Base-by-base conservation (phyloP, 1,284 basidiomycete species). In the Trichosporon faecale region DNA sequence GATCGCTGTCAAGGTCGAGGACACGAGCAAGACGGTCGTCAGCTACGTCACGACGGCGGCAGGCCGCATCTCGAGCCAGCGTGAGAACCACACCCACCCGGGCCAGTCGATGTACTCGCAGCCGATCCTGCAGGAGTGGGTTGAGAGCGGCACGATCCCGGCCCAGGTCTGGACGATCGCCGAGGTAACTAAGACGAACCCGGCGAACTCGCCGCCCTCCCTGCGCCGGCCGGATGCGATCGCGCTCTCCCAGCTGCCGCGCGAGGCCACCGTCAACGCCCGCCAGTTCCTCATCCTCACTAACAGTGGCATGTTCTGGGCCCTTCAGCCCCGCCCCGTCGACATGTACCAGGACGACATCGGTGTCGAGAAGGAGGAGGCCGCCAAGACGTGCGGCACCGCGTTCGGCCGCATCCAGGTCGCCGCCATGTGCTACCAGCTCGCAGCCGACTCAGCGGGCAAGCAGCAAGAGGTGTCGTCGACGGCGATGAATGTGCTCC, bases 121-220 rank as follows among this genome's bases (percentile, higher is more conserved):
- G 5, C 70, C 70, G 2, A 64, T 74, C 1, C 74, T 78, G 11
- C 78, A 80, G 64, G 80, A 83, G 65, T 80, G 74, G 75, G 66
- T 67, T 18, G 67, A 68, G 12, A 69, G 72, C 0, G 88, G 90
- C 2, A 79, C 92, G 18, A 84, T 95, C 33, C 86, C 90, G 12
- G 90, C 94, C 70, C 89, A 91, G 37, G 93, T 93, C 2, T 95
- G 92, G 91, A 91, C 90, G 16, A 90, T 95, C 80, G 84, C 79
- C 21, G 84, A 86, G 74, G 73, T 84, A 4, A 80, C 82, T 7
- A 68, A 73, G 8, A 74, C 76, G 0, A 73, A 79, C 66, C 81
- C 81, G 2, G 69, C 75, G 0, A 64, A 64, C 18, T 63, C 68
- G n/a, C 63, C 72, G 0, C 68, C 74, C 0, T 23, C 73, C 0